A percentile compares a stretch with the other conserved stretches of the same genome.
Evolutionary conservation across 2,329 filamentous ascomycete species (phyloP).

Genomic region (Talaromyces sp.): DNA sequence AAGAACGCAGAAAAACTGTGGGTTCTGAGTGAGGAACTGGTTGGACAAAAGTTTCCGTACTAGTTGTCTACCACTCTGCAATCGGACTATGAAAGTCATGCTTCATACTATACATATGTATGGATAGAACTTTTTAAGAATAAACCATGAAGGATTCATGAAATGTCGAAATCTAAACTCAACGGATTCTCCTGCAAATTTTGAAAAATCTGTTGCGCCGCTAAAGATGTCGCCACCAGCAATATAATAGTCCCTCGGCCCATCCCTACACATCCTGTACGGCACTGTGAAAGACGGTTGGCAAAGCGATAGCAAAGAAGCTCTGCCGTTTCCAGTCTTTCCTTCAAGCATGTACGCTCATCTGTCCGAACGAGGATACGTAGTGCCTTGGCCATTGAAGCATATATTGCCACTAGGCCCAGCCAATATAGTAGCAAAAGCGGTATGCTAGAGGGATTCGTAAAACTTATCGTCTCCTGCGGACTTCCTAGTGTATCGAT

Average conservation of each 20-base stretch:
- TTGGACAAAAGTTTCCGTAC: conserved; percentile 1
- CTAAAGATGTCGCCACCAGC: not conserved
- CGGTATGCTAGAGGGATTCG: not conserved
- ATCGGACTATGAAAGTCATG: not conserved
- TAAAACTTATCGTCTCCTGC: not conserved
- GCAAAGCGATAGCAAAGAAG: not conserved
- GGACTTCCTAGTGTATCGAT: too few relatives aligned
- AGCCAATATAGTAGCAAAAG: not conserved
- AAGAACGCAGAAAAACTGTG: not conserved
- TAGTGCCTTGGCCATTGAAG: not conserved
- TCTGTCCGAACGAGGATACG: not conserved
- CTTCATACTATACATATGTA: not conserved
- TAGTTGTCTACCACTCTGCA: not conserved
- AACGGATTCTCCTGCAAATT: not conserved
- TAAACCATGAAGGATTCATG: not conserved
- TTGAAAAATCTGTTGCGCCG: not conserved
- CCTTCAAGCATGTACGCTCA: not conserved
- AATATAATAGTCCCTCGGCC: not conserved
- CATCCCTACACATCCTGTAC: not conserved
- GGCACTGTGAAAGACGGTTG: not conserved
- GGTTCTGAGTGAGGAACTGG: not conserved
- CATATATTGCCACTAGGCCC: not conserved
- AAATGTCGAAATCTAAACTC: too few relatives aligned
- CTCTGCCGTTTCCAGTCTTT: not conserved
- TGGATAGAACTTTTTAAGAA: not conserved